phyloP scores from a whole-genome alignment of 2,329 filamentous ascomycete species.

The Mycosphaerella arachidis region DNA sequence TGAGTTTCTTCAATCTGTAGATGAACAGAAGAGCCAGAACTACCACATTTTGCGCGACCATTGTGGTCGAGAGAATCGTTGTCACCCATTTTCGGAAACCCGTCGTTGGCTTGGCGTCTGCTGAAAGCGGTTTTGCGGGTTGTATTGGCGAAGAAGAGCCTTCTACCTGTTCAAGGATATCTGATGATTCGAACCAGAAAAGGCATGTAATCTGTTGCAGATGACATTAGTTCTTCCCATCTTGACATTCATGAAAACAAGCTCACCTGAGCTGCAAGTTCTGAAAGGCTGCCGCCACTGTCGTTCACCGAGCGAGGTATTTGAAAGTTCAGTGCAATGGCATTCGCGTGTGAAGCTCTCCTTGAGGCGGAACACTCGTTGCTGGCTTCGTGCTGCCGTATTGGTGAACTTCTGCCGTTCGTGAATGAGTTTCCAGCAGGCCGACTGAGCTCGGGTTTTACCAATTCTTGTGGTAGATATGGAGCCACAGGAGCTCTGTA shows the following conservation, averaged over 20 bases:
- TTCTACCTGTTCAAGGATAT: slow-evolving; percentile 72
- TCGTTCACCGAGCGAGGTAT: slow-evolving; percentile 73
- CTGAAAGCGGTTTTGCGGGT: slow-evolving; percentile 53
- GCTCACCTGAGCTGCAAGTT: slow-evolving; percentile 76
- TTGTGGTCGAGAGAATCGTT: slow-evolving; percentile 84
- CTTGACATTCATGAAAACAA: background rate
- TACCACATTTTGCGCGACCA: slow-evolving; percentile 94
- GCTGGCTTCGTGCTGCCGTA: slow-evolving; percentile 6
- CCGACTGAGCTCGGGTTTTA: slow-evolving; percentile 10
- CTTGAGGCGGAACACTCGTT: slow-evolving; percentile 12
- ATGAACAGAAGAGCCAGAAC: slow-evolving; percentile 86
- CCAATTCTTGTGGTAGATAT: slow-evolving; percentile 16
- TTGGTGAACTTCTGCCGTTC: slow-evolving; percentile 21
- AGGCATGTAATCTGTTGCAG: slow-evolving; percentile 75
- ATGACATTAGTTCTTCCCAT: slow-evolving; percentile 6
- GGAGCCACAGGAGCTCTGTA: slow-evolving; percentile 22
- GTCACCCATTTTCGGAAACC: slow-evolving; percentile 93
- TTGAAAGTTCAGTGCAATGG: slow-evolving; percentile 54
- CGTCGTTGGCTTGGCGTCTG: slow-evolving; percentile 69
- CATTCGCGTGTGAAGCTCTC: slow-evolving; percentile 30
- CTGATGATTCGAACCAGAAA: slow-evolving; percentile 92
- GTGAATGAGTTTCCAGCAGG: slow-evolving; percentile 8
- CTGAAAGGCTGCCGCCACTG: slow-evolving; percentile 69
- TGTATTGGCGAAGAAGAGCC: slow-evolving; percentile 35
- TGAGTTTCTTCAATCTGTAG: slow-evolving; percentile 85